These are phyloP conservation scores for Cornus kousa DNA, from an alignment of 148 eudicot genomes.

Conservation along the genomic window DNA sequence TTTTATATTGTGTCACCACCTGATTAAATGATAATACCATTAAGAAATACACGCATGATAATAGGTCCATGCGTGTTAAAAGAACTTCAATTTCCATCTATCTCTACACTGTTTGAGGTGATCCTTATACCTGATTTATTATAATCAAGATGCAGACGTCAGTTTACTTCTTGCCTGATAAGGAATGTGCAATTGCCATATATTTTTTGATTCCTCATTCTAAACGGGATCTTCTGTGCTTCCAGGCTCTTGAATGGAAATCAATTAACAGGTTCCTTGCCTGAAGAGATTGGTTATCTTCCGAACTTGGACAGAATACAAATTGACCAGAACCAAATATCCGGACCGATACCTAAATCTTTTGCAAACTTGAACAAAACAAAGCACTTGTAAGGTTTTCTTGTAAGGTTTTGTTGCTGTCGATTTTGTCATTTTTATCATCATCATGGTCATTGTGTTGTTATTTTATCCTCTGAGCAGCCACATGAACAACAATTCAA, in stretches of 20 bases:
- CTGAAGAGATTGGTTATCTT: constrained; percentile 74
- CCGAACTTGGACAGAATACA: constrained; percentile 60
- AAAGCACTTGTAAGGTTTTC: constrained; percentile 67
- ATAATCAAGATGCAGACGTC: neutral
- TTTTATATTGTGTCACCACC: neutral
- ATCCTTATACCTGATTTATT: neutral
- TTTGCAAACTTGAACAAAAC: constrained; percentile 66
- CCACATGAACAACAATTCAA: constrained; percentile 65
- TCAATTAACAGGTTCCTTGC: constrained; percentile 71
- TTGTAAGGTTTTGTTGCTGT: neutral
- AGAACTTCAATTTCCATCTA: neutral
- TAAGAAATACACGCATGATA: neutral
- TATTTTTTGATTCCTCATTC: constrained; percentile 5
- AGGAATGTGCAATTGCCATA: neutral
- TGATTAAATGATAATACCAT: neutral
- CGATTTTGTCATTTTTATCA: neutral
- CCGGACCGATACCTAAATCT: constrained; percentile 74
- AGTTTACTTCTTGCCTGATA: neutral
- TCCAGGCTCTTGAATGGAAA: constrained; percentile 83
- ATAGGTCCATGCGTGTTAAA: neutral
- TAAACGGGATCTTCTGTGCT: constrained; percentile 13
- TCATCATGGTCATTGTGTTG: neutral
- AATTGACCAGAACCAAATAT: constrained; percentile 70
- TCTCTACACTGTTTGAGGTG: neutral
- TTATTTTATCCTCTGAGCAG: constrained; percentile 29